These are phyloP conservation scores for Iris macrosiphon DNA, from an alignment of 106 monocot genomes.

Conservation along the genomic window DNA sequence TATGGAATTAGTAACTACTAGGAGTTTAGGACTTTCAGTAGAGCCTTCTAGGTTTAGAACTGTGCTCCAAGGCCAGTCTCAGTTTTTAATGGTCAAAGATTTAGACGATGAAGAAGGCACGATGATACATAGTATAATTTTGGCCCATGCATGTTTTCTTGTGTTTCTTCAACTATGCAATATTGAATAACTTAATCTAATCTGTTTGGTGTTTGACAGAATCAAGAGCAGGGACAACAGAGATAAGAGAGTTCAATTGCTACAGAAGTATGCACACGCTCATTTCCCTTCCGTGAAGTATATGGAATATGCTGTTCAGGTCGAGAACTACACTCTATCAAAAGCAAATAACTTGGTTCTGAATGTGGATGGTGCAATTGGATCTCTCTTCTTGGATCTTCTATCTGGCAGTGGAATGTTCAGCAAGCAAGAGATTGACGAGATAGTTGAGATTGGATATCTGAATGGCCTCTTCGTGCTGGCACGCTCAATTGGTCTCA, in stretches of 20 bases:
- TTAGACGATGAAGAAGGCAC: too few species aligned
- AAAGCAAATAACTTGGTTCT: slow-evolving; percentile 97
- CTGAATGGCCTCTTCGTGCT: slow-evolving; percentile 95
- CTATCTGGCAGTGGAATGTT: slow-evolving; percentile 97
- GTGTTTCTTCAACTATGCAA: too few species aligned
- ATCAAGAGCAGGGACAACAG: slow-evolving; percentile 98
- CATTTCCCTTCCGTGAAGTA: slow-evolving; percentile 95
- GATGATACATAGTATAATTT: too few species aligned
- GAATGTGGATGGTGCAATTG: slow-evolving; percentile 97
- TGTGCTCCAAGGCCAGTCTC: too few species aligned
- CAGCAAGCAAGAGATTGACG: slow-evolving; percentile 91
- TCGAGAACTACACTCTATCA: slow-evolving; percentile 84
- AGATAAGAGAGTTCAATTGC: slow-evolving; percentile 91
- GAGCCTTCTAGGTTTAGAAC: too few species aligned
- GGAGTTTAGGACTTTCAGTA: too few species aligned
- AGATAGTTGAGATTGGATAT: slow-evolving; percentile 92
- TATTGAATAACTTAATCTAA: slow-evolving; percentile 8
- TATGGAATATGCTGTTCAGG: slow-evolving; percentile 96
- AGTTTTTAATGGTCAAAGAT: too few species aligned
- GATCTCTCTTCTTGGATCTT: slow-evolving; percentile 95
- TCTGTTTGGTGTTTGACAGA: slow-evolving; percentile 18
- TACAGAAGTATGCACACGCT: slow-evolving; percentile 73
- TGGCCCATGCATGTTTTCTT: too few species aligned
- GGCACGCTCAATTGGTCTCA: slow-evolving; percentile 90
- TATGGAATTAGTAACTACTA: too few species aligned